Conservation (phyloP, 2,329 filamentous ascomycete species). For the Dactylella cylindrospora region DNA sequence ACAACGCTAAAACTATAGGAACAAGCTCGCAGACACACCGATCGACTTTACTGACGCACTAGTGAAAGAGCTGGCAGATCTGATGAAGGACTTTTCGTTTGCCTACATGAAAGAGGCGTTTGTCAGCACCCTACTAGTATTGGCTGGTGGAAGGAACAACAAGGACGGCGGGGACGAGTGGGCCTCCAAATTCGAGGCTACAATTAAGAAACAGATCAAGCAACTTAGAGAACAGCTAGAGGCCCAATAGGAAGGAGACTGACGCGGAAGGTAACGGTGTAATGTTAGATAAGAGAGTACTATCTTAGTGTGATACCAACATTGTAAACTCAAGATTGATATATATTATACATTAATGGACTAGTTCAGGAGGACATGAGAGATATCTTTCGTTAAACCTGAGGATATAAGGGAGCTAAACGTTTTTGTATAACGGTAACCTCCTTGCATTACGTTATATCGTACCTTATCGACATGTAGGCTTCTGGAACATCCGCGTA, state of each 20-base stretch:
- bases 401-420: too few species aligned
- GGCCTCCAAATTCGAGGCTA: conserved; percentile 57
- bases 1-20: conserved; percentile 21
- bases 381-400: too few species aligned
- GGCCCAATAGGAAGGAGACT: conserved; percentile 21
- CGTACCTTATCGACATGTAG: too few species aligned
- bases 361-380: too few species aligned
- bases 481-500: too few species aligned
- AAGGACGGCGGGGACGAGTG: conserved; percentile 47
- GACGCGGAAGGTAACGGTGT: too few species aligned
- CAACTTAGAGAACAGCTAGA: conserved; percentile 64
- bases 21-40: conserved; percentile 58
- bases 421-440: too few species aligned
- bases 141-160: conserved; percentile 55
- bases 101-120: conserved; percentile 72
- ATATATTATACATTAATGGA: too few species aligned
- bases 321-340: too few species aligned
- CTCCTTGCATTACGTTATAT: too few species aligned
- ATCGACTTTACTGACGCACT: conserved; percentile 64
- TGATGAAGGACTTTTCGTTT: conserved; percentile 68
- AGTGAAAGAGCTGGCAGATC: conserved; percentile 62
- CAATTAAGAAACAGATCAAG: conserved; percentile 65
- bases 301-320: too few species aligned
- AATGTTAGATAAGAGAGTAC: too few species aligned
- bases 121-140: conserved; percentile 63